A percentile compares a stretch with the other conserved stretches of the same genome.
These are phyloP conservation scores for Thelonectria rubi DNA, from an alignment of 2,329 filamentous ascomycete genomes.

Conservation along the genomic window DNA sequence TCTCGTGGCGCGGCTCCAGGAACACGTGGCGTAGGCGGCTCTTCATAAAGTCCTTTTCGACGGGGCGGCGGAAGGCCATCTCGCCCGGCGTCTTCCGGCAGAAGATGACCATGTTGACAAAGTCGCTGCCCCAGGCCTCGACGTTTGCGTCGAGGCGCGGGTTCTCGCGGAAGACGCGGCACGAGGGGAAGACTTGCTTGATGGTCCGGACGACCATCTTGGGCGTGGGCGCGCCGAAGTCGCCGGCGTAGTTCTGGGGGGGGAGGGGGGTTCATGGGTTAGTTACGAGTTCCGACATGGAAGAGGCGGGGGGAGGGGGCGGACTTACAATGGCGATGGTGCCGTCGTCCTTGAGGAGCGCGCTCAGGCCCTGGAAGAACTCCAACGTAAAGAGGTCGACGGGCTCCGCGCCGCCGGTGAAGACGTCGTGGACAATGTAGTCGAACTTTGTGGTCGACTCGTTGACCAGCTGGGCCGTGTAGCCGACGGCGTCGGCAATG, in stretches of 20 bases:
- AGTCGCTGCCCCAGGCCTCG: constrained; percentile 67
- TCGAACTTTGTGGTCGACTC: constrained; percentile 69
- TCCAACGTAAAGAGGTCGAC: constrained; percentile 86
- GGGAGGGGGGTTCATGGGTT: too few species aligned
- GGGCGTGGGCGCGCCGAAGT: constrained; percentile 79
- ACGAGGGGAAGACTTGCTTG: constrained; percentile 82
- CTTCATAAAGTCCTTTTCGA: constrained; percentile 72
- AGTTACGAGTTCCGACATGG: too few species aligned
- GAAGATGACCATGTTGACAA: constrained; percentile 97
- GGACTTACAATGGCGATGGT: constrained; percentile 83
- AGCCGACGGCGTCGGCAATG: constrained; percentile 84
- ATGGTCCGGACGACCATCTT: constrained; percentile 86
- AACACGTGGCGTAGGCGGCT: constrained; percentile 76
- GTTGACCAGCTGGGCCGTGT: constrained; percentile 59
- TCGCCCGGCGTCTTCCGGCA: constrained; percentile 72
- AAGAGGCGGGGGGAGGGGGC: too few species aligned
- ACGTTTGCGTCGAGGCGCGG: constrained; percentile 60
- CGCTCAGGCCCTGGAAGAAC: constrained; percentile 77
- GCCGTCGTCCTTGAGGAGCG: constrained; percentile 79
- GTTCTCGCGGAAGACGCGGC: constrained; percentile 88
- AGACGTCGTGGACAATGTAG: constrained; percentile 97
- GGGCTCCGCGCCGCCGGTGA: constrained; percentile 94
- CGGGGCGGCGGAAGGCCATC: constrained; percentile 73
- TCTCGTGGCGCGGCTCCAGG: constrained; percentile 76
- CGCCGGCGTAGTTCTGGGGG: constrained; percentile 90